Conservation (phyloP, 805 yeast genomes). For the Alloascoidea africana region DNA sequence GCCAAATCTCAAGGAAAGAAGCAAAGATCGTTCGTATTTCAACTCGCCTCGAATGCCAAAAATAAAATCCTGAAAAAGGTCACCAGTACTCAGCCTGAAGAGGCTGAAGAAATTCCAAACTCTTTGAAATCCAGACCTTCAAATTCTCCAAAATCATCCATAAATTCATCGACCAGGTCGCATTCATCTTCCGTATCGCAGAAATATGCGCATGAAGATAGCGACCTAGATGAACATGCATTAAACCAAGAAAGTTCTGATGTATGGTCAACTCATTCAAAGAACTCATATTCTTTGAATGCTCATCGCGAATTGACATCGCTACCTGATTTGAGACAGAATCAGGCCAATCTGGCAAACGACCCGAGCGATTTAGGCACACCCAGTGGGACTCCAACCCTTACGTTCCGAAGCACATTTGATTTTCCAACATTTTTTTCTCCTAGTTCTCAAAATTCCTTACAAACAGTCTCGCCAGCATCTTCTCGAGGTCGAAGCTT, state of each 20-base stretch:
- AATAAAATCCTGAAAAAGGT: background rate
- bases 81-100: background rate
- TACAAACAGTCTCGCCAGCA: background rate
- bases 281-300: background rate
- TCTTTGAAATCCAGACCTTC: background rate
- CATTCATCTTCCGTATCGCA: background rate
- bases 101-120: background rate
- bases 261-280: background rate
- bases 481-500: background rate
- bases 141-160: background rate
- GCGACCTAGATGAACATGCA: background rate
- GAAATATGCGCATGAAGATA: background rate
- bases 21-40: slow-evolving; percentile 67
- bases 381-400: too few species aligned
- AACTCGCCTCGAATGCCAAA: slow-evolving; percentile 13
- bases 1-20: slow-evolving; percentile 72
- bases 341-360: too few species aligned
- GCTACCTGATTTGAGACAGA: background rate
- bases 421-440: background rate
- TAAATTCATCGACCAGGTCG: background rate
- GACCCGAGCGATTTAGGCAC: too few species aligned
- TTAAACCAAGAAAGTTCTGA: background rate
- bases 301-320: background rate
- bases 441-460: background rate
- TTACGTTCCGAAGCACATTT: background rate